These are phyloP conservation scores for Pyrenophora graminea DNA, from an alignment of 2,329 filamentous ascomycete species.

Conservation along the genomic window DNA sequence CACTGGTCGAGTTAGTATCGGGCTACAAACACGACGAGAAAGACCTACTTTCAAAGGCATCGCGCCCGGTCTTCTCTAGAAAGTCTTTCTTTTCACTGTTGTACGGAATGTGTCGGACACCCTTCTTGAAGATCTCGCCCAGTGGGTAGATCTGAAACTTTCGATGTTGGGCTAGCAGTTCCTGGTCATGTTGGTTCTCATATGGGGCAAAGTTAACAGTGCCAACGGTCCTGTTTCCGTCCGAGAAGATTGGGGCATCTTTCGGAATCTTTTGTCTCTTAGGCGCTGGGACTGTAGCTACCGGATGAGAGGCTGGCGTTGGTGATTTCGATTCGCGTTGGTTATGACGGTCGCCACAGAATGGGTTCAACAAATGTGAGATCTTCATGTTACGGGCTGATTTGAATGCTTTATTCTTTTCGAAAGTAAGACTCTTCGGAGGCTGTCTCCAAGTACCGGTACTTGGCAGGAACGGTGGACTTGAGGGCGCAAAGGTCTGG, in stretches of 20 bases:
- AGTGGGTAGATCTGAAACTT: constrained; percentile 70
- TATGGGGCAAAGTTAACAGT: constrained; percentile 74
- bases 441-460: constrained; percentile 23
- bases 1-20: constrained; percentile 56
- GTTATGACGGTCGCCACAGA: constrained; percentile 23
- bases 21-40: neutral
- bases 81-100: constrained; percentile 93
- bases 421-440: constrained; percentile 8
- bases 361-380: constrained; percentile 48
- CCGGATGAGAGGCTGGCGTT: constrained; percentile 11
- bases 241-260: constrained; percentile 65
- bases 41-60: constrained; percentile 80
- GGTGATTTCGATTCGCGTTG: constrained; percentile 21
- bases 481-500: constrained; percentile 23
- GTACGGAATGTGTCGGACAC: constrained; percentile 77
- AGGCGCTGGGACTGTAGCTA: constrained; percentile 10
- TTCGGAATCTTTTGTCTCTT: constrained; percentile 65
- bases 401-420: neutral
- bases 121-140: constrained; percentile 58
- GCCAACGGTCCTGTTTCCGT: constrained; percentile 63
- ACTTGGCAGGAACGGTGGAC: constrained; percentile 18
- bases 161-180: constrained; percentile 61
- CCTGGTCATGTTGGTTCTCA: constrained; percentile 62
- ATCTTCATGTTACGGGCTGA: constrained; percentile 43
- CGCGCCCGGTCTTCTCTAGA: constrained; percentile 79